Evolutionary conservation across 2,329 filamentous ascomycete genomes (phyloP), one percentile per base, ranked within the genome.

Genomic region (Leptographium flavum): DNA sequence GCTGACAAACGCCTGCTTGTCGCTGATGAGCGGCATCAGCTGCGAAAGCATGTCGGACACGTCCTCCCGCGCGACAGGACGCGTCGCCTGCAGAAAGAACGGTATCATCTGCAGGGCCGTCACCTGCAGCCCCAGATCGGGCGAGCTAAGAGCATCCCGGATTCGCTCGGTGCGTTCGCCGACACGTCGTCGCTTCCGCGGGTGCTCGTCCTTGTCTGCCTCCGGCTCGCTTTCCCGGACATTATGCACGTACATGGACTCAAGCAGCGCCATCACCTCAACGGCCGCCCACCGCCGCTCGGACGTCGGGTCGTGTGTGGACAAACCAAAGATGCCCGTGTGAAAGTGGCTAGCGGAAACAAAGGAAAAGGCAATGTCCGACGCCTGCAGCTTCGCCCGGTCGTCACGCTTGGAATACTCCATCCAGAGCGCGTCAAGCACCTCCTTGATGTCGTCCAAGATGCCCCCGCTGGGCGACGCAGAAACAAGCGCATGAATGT

Each of bases 331-430:
- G 0, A 68, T 46, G n/a, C 63, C 56, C 13, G 73, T 61, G 14
- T 61, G 61, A 44, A 73, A 74, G 53, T 62, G 67, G 54, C 67
- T 61, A 44, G 54, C 47, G 51, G 68, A 57, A 56, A 69, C 58
- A 53, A 67, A 53, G 39, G 70, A 56, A 50, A 84, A 83, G 1
- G 70, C 65, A 23, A 95, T 58, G 54, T 95, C 84, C 49, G 85
- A 78, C n/a, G 93, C 63, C 51, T 87, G 82, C 11, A 96, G 68
- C 32, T 81, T 75, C 40, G 84, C 79, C 47, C 77, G 76, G 40
- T 83, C 78, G 31, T 77, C 69, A 49, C 87, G 74, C 51, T 70
- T 79, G 4, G 76, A 70, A 60, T 96, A 96, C 55, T 95, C 90
- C 9, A 65, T 65, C 66, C 81, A 82, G n/a, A 98, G 63, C 4